These are phyloP conservation scores for Brassica carinata DNA, from an alignment of 345 rosid species.

Conservation along the genomic window DNA sequence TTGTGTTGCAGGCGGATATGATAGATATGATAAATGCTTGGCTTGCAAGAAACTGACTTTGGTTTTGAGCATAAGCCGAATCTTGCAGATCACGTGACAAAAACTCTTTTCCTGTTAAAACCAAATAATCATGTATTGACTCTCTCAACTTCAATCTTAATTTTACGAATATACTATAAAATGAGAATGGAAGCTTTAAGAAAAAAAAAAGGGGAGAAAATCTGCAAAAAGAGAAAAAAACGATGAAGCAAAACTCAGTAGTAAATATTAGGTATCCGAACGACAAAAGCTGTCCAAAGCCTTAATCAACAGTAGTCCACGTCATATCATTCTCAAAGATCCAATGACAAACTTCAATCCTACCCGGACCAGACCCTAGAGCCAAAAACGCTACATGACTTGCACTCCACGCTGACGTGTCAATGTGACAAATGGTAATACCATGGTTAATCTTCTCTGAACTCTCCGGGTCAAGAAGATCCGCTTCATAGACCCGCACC, in stretches of 20 bases:
- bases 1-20: not conserved
- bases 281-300: not conserved
- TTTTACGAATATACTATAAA: not conserved
- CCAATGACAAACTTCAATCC: conserved; percentile 90
- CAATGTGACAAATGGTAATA: conserved; percentile 81
- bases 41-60: not conserved
- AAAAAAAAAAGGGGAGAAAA: too few relatives aligned
- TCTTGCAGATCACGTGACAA: not conserved
- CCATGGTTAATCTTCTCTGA: conserved; percentile 67
- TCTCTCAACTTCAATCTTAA: not conserved
- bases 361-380: conserved; percentile 75
- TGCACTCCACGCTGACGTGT: conserved; percentile 81
- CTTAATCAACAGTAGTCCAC: conserved; percentile 54
- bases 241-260: not conserved
- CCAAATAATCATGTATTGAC: not conserved
- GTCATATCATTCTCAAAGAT: conserved; percentile 87
- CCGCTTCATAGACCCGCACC: conserved; percentile 84
- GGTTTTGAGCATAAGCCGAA: not conserved
- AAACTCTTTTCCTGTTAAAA: not conserved
- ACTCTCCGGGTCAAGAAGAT: conserved; percentile 55
- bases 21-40: not conserved
- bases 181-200: not conserved
- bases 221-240: not conserved
- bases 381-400: conserved; percentile 78
- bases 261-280: not conserved